Evolutionary conservation across 441 rosid species (phyloP).

Genomic region (Capsella rubella): DNA sequence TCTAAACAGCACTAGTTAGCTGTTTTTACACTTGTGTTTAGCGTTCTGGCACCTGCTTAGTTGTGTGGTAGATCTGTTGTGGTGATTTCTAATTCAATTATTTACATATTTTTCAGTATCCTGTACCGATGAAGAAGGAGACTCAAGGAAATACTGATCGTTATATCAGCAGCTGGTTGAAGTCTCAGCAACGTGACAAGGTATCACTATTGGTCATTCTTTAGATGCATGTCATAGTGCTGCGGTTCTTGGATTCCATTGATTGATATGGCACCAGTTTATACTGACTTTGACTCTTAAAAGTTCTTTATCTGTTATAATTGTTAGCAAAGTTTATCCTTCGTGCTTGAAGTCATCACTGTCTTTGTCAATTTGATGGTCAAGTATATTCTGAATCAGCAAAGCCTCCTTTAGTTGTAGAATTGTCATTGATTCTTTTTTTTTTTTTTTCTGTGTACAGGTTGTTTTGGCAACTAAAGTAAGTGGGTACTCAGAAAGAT

Average conservation of each 20-base stretch:
- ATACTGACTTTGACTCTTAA: neutral
- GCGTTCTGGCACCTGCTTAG: conserved; percentile 8
- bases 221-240: conserved; percentile 11
- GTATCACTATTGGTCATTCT: conserved; percentile 42
- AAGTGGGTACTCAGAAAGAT: conserved; percentile 75
- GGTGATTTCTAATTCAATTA: neutral
- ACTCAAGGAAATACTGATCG: conserved; percentile 87
- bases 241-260: conserved; percentile 13
- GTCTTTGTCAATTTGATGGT: conserved; percentile 9
- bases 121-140: conserved; percentile 82
- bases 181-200: conserved; percentile 84
- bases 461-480: conserved; percentile 93
- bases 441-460: conserved; percentile 45
- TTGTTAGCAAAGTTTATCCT: conserved; percentile 1
- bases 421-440: neutral
- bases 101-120: conserved; percentile 53
- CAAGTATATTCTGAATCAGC: neutral
- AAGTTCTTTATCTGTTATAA: conserved; percentile 1
- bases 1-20: neutral
- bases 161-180: conserved; percentile 80
- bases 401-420: neutral
- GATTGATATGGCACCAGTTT: conserved; percentile 5
- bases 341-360: conserved; percentile 8
- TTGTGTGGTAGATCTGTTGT: neutral
- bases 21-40: conserved; percentile 1